Percentiles rank a stretch among this genome's conserved stretches.
Evolutionary conservation across 208 protist species (phyloP).

Genomic region (Kentomonas sorsogonicus): DNA sequence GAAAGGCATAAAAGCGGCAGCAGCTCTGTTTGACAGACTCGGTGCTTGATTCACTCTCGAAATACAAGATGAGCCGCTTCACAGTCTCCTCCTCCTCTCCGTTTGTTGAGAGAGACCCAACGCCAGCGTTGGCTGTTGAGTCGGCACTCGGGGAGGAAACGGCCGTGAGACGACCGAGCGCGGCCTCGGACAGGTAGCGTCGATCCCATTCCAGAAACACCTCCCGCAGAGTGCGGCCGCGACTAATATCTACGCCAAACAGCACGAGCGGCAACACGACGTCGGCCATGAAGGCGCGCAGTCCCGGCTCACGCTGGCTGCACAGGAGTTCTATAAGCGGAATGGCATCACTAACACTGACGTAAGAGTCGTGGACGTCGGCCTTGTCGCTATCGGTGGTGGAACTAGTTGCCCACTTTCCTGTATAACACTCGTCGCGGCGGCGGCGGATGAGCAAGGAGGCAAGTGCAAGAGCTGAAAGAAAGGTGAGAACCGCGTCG

Average conservation of each 20-base stretch:
- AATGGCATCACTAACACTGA: conserved; percentile 31
- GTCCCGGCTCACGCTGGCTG: conserved; percentile 29
- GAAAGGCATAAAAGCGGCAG: background rate
- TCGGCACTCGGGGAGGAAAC: no score
- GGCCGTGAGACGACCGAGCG: background rate
- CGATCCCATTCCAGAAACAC: no score
- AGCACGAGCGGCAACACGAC: conserved; percentile 66
- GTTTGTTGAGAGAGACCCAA: no score
- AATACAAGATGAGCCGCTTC: no score
- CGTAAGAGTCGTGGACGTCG: conserved; percentile 8
- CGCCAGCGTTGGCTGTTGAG: no score
- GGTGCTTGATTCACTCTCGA: no score
- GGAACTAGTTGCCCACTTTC: background rate
- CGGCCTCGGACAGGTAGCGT: background rate
- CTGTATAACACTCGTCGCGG: no score
- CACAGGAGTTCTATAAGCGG: conserved; percentile 43
- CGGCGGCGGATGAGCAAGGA: no score
- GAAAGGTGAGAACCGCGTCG: conserved; percentile 54
- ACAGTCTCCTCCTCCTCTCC: background rate
- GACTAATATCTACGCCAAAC: conserved; percentile 54
- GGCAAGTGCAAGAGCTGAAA: no score
- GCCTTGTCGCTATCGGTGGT: background rate
- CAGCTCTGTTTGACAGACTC: background rate
- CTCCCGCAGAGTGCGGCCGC: no score
- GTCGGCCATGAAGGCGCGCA: conserved; percentile 50